Conservation (phyloP, 2,329 filamentous ascomycete genomes). For the Epichloe brachyelytri region DNA sequence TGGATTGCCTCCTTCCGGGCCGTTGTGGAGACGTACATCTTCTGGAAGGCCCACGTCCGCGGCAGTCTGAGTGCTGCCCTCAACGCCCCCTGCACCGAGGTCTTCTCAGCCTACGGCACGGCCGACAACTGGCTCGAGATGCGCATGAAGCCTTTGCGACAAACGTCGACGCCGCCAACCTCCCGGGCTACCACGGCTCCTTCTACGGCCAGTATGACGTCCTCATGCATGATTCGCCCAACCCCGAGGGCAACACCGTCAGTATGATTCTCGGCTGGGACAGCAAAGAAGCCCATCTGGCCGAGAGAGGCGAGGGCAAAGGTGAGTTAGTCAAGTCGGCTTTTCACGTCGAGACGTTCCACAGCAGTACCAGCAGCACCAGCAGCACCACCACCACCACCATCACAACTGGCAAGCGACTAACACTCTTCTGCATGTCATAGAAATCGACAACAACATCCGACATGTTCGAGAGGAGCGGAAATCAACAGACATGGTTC, state of each 20-base stretch:
- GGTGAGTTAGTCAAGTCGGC: conserved; percentile 10
- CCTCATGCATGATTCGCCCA: conserved; percentile 16
- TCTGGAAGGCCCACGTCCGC: conserved; percentile 11
- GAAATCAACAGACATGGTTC: conserved; percentile 21
- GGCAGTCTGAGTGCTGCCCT: conserved; percentile 16
- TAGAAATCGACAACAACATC: conserved; percentile 24
- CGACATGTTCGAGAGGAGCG: conserved; percentile 17
- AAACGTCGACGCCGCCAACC: conserved; percentile 11
- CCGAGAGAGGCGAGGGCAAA: conserved; percentile 18
- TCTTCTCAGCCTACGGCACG: conserved; percentile 22
- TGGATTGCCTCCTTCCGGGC: conserved; percentile 25
- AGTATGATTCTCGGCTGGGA: conserved; percentile 27
- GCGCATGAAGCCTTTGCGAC: conserved; percentile 17
- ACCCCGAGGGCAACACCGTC: conserved; percentile 17
- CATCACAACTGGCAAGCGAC: not conserved
- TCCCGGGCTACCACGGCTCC: conserved; percentile 20
- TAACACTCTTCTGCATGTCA: not conserved
- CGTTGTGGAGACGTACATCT: conserved; percentile 15
- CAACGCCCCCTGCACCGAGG: conserved; percentile 24
- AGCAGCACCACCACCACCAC: not conserved
- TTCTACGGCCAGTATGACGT: conserved; percentile 21
- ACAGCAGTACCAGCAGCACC: not conserved
- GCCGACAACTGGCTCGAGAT: conserved; percentile 19
- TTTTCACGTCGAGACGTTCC: not conserved
- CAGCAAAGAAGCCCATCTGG: conserved; percentile 24